Evolutionary conservation across 2,329 filamentous ascomycete species (phyloP), one percentile per base, ranked within the genome.

Genomic region (Nemania sp.): DNA sequence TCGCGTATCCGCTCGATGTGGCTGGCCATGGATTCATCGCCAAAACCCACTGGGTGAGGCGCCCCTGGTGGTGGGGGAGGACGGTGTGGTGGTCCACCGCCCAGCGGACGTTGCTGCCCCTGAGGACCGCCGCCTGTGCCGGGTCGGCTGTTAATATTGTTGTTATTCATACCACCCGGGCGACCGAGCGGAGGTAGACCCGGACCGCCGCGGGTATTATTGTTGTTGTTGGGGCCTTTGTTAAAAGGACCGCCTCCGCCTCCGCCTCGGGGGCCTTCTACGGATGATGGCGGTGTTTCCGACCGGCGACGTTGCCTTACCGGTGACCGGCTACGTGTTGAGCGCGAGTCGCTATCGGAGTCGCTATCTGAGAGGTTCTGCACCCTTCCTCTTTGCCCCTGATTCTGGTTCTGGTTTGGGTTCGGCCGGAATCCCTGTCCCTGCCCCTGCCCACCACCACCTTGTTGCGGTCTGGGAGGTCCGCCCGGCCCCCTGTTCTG

Each of bases 1-100:
- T 62, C 57, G 17, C 46, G 52, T 3, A 57, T 30, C 6, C 44
- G 59, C 22, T 64, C 58, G 6, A 64, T 55, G 19, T 63, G 56
- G 30, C 50, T 42, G 8, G 46, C 45, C 1, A 55, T 28, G n/a
- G 49, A 45, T 17, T 12, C 34, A 2, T 9, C 39, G n/a, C 22
- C 8, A 1, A n/a, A 24, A 4, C 28, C 28, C 28, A 9, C 28
- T 31, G 40, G 55, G 28, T 46, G 36, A 3, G 51, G 55, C 1
- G 46, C 47, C 14, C 9, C 36, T 1, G 56, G 47, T 6, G 19
- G 30, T 14, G 19, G 43, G 7, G 24, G 20, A 9, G 49, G 8
- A 30, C 34, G 30, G 9, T 28, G 54, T n/a, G n/a, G n/a, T n/a
- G n/a, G n/a, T n/a, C n/a, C n/a, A n/a, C n/a, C n/a, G n/a, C n/a